Conservation (phyloP, 495 filamentous ascomycete genomes). For the Polyplosphaeria fusca region DNA sequence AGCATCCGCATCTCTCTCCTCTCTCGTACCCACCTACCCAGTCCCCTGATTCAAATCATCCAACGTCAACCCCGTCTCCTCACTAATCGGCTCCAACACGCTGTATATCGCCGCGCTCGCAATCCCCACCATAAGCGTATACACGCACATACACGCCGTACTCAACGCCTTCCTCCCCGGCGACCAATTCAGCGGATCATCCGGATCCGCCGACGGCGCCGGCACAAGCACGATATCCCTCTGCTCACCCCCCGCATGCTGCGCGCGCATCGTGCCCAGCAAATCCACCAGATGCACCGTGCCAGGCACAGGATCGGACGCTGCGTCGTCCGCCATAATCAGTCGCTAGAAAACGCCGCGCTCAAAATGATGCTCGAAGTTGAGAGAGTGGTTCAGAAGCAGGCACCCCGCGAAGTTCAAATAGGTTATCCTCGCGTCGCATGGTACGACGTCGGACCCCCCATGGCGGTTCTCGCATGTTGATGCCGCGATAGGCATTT, state of each 20-base stretch:
- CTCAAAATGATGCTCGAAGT: no score
- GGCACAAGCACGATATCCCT: conserved; percentile 38
- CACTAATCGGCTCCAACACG: conserved; percentile 56
- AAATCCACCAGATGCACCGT: conserved; percentile 37
- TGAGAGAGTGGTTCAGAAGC: no score
- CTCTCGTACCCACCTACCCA: conserved; percentile 55
- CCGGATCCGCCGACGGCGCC: conserved; percentile 30
- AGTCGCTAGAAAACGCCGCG: no score
- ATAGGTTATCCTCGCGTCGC: no score
- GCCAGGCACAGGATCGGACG: conserved; percentile 18
- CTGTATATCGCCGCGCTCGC: conserved; percentile 60
- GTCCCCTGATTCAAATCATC: conserved; percentile 58
- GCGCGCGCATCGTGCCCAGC: conserved; percentile 25
- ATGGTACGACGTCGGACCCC: no score
- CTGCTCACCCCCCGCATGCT: conserved; percentile 32
- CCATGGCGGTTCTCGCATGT: no score
- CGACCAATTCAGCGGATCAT: conserved; percentile 37
- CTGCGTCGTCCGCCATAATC: no score
- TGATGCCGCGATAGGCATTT: no score
- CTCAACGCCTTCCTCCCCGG: conserved; percentile 32
- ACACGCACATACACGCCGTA: conserved; percentile 39
- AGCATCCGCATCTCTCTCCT: not conserved
- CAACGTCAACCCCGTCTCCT: conserved; percentile 54
- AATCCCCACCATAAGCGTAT: conserved; percentile 61
- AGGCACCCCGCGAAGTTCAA: no score